Percentiles rank a stretch among this genome's conserved stretches.
Conservation (phyloP, 805 yeast species). For the Candida chauliodis region DNA sequence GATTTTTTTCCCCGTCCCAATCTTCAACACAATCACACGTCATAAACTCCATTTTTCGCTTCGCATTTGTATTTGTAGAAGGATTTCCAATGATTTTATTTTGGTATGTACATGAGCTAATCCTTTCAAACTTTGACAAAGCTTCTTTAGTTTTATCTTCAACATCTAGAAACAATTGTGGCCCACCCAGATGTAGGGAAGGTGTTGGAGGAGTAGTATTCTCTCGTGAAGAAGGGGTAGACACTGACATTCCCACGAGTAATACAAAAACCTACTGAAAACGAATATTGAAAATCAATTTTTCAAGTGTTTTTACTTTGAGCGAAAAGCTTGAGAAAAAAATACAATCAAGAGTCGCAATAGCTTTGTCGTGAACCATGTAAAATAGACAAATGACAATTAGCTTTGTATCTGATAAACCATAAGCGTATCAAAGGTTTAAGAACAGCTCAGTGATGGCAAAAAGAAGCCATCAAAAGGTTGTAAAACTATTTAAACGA, state of each 20-base stretch:
- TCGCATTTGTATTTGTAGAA: slow-evolving; percentile 55
- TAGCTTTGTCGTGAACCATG: no score
- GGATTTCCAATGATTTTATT: slow-evolving; percentile 51
- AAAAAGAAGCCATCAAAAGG: no score
- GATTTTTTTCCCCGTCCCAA: slow-evolving; percentile 40
- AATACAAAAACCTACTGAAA: no score
- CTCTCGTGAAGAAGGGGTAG: slow-evolving; percentile 1
- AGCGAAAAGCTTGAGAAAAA: no score
- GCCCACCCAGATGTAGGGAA: slow-evolving; percentile 2
- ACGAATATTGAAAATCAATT: not conserved
- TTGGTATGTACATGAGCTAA: slow-evolving; percentile 61
- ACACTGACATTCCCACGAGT: slow-evolving; percentile 3
- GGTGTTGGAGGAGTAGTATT: slow-evolving; percentile 5
- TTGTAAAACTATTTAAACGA: no score
- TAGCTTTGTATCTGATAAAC: no score
- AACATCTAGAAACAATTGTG: slow-evolving; percentile 33
- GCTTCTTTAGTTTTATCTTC: slow-evolving; percentile 73
- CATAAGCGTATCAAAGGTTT: no score
- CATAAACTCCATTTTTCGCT: slow-evolving; percentile 63
- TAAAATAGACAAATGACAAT: no score
- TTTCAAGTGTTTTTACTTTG: no score
- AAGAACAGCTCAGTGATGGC: no score
- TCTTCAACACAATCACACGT: slow-evolving; percentile 81
- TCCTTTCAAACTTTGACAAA: slow-evolving; percentile 46
- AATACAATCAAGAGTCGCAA: no score